Conservation (phyloP, 2,329 filamentous ascomycete species). For the Ceratocystis albifundus region DNA sequence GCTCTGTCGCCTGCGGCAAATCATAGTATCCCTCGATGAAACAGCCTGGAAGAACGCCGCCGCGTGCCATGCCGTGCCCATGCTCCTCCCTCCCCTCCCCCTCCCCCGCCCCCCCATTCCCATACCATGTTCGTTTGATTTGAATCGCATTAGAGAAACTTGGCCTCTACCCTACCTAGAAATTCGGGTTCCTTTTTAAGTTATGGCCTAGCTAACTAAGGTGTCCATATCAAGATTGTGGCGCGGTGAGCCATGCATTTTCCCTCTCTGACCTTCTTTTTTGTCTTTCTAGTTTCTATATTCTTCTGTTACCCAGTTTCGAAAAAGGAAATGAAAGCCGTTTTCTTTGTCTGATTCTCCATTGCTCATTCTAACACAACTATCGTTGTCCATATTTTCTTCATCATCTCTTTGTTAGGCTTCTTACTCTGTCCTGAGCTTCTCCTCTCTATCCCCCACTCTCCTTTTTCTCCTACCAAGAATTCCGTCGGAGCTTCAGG, state of each 20-base stretch:
- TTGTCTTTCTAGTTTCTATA: not conserved
- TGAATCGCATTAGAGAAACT: not conserved
- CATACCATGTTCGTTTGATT: not conserved
- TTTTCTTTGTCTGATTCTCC: not conserved
- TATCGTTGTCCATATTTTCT: not conserved
- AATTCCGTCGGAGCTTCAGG: not conserved
- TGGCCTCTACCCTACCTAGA: not conserved
- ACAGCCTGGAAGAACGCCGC: constrained; percentile 4
- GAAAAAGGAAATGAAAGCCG: not conserved
- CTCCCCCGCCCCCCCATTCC: no score
- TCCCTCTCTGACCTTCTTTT: not conserved
- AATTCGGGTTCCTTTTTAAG: constrained; percentile 1
- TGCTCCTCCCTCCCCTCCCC: no score
- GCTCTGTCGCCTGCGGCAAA: not conserved
- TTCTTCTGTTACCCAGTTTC: not conserved
- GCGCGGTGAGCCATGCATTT: not conserved
- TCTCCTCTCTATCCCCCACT: not conserved
- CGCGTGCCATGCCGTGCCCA: not conserved
- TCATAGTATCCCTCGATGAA: not conserved
- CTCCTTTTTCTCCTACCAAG: not conserved
- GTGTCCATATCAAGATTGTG: constrained; percentile 7
- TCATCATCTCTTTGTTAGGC: not conserved
- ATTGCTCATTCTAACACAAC: not conserved
- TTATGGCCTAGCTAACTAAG: not conserved
- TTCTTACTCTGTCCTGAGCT: not conserved